Percentiles rank a stretch among this genome's conserved stretches.
phyloP scores from a whole-genome alignment of 257 asterid species.

The Solanum sejunctum region DNA sequence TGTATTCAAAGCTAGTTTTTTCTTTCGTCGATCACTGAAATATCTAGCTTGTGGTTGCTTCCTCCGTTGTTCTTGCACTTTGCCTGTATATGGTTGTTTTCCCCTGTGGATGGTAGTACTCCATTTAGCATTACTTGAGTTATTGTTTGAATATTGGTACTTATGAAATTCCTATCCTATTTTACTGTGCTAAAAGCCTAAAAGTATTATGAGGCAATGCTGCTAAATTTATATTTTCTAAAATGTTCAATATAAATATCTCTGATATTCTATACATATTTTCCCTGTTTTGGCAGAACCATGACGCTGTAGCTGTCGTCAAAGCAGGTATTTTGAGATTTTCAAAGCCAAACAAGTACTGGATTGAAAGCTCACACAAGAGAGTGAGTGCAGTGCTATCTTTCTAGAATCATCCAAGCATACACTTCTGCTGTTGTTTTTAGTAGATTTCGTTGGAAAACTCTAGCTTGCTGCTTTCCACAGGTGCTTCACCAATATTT shows the following conservation, averaged over 20 bases:
- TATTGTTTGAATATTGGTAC: not conserved
- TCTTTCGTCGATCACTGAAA: not conserved
- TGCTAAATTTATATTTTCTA: not conserved
- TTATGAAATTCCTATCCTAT: not conserved
- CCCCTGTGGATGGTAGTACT: not conserved
- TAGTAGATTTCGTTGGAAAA: not conserved
- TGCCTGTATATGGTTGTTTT: not conserved
- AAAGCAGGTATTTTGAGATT: conserved; percentile 70
- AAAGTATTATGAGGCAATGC: not conserved
- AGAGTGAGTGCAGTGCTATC: conserved; percentile 43
- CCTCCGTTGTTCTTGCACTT: not conserved
- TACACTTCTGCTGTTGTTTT: not conserved
- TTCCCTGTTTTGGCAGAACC: conserved; percentile 33
- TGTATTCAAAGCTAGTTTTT: not conserved
- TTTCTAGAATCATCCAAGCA: not conserved
- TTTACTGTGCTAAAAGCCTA: not conserved
- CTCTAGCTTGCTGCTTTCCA: not conserved
- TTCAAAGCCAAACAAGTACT: conserved; percentile 73
- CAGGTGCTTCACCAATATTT: not conserved
- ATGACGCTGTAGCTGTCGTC: conserved; percentile 54
- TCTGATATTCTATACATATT: not conserved
- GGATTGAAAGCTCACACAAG: conserved; percentile 90
- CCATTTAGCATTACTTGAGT: not conserved
- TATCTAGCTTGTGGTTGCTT: not conserved
- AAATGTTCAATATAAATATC: not conserved